A percentile compares a stretch with the other conserved stretches of the same genome.
Evolutionary conservation across 495 filamentous ascomycete genomes (phyloP).

Genomic region (Friedmanniomyces simplex): DNA sequence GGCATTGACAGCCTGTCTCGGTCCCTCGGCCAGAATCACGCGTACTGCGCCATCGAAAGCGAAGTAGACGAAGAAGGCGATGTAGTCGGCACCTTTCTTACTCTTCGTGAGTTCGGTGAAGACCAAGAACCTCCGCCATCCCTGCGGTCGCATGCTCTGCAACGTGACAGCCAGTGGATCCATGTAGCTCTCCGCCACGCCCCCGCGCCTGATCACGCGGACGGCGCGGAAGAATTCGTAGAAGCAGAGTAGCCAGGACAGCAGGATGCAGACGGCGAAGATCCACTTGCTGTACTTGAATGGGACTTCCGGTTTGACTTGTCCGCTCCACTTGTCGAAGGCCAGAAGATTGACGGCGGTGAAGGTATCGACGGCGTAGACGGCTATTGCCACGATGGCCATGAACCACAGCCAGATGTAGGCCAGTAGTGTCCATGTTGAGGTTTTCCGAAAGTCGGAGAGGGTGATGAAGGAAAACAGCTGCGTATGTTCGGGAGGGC

Average conservation of each 20-base stretch:
- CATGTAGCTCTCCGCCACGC: constrained; percentile 84
- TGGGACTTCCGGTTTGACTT: constrained; percentile 57
- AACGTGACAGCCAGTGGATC: constrained; percentile 73
- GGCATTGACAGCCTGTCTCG: constrained; percentile 79
- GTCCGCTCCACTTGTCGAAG: constrained; percentile 54
- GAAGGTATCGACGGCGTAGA: constrained; percentile 84
- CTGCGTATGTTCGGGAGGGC: constrained; percentile 62
- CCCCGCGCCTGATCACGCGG: constrained; percentile 67
- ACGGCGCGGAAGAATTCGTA: constrained; percentile 70
- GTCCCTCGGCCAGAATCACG: constrained; percentile 78
- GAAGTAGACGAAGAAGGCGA: constrained; percentile 90
- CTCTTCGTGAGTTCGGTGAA: constrained; percentile 87
- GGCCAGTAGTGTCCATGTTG: constrained; percentile 64
- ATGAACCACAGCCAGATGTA: constrained; percentile 78
- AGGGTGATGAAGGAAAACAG: constrained; percentile 95
- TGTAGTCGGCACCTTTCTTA: constrained; percentile 81
- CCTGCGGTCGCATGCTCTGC: constrained; percentile 62
- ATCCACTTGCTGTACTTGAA: constrained; percentile 74
- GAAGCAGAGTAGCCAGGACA: constrained; percentile 66
- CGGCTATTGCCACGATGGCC: constrained; percentile 64
- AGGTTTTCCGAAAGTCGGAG: constrained; percentile 73
- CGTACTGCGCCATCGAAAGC: constrained; percentile 89
- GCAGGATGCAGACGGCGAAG: constrained; percentile 77
- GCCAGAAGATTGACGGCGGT: constrained; percentile 82
- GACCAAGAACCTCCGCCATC: constrained; percentile 82